Percentiles rank a stretch among this genome's conserved stretches.
Conservation (phyloP, 495 filamentous ascomycete species). For the Poronia punctata region DNA sequence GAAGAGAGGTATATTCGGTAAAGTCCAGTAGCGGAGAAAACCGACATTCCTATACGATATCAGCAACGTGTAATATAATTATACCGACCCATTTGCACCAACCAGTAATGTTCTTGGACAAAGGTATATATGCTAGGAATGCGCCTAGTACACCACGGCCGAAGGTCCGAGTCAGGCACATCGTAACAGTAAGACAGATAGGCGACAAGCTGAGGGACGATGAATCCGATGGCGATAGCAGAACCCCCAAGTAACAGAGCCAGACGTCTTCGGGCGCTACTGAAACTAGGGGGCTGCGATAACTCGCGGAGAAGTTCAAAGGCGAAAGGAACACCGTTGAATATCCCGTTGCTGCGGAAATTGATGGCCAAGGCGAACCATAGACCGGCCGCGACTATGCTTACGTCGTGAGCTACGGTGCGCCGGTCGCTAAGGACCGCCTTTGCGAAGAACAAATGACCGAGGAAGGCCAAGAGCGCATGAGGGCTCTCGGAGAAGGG, state of each 20-base stretch:
- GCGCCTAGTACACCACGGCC: constrained; percentile 66
- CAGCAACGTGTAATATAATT: constrained; percentile 6
- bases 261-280: constrained; percentile 40
- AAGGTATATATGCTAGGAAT: constrained; percentile 85
- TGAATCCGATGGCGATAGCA: constrained; percentile 56
- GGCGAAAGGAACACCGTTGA: constrained; percentile 62
- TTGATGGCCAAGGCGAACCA: constrained; percentile 67
- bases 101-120: constrained; percentile 90
- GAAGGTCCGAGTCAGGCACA: constrained; percentile 18
- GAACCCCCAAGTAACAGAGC: constrained; percentile 58
- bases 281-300: constrained; percentile 28
- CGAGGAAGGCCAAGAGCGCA: constrained; percentile 68
- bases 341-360: constrained; percentile 79
- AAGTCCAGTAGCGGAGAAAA: constrained; percentile 83
- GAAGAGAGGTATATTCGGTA: constrained; percentile 83
- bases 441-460: constrained; percentile 61
- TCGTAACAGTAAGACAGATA: constrained; percentile 62
- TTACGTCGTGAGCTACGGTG: constrained; percentile 30
- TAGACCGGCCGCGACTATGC: constrained; percentile 49
- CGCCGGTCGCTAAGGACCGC: constrained; percentile 32
- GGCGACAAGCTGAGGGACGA: constrained; percentile 68
- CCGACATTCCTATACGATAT: constrained; percentile 63
- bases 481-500: constrained; percentile 80
- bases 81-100: constrained; percentile 3
- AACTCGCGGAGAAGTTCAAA: constrained; percentile 43